Evolutionary conservation across 176 grass and related monocot species (phyloP), one percentile per base, ranked within the genome.

Genomic region (Oryza australiensis): DNA sequence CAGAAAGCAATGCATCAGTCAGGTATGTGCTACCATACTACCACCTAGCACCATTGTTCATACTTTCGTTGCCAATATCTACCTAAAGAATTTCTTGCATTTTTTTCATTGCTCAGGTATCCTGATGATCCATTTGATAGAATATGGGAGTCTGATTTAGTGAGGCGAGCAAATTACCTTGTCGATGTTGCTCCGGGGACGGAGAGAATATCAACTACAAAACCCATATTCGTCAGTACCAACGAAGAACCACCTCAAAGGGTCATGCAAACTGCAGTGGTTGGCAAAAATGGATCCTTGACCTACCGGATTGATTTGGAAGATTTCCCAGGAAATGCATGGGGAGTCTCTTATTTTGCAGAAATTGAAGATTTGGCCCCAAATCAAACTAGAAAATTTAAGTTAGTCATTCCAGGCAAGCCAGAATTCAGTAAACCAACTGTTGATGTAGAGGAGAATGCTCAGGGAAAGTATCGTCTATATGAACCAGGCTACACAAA

Each of bases 51-150:
- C 9, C 22, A 29, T 60, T 41, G 26, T 33, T 71, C 18, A 62
- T 74, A 13, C 63, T 55, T 53, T 28, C 28, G 60, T 84, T 43
- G 64, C 27, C 18, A 9, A 38, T 62, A 77, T 24, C 77, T 80
- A 38, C 10, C 63, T 40, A 67, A 28, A 73, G 49, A 62, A 20
- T 83, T 28, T 41, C 11, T 73, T 73, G 26, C 66, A 66, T 42
- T 74, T 42, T 24, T 66, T 66, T 28, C 55, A 53, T 86, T 81
- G 63, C 42, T 71, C 82, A 98, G 96, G 81, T 98, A 92, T 59
- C 96, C 93, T 53, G 93, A 99, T 85, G 96, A 95, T 41, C 89
- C 91, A 63, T 99, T 99, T 83, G 96, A 99, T 64, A 95, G 96
- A 85, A 90, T 99, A 82, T 99, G 96, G 93, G 91, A 99, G 62